Evolutionary conservation across 129 eudicot genomes (phyloP).

Genomic region (Lactuca saligna): DNA sequence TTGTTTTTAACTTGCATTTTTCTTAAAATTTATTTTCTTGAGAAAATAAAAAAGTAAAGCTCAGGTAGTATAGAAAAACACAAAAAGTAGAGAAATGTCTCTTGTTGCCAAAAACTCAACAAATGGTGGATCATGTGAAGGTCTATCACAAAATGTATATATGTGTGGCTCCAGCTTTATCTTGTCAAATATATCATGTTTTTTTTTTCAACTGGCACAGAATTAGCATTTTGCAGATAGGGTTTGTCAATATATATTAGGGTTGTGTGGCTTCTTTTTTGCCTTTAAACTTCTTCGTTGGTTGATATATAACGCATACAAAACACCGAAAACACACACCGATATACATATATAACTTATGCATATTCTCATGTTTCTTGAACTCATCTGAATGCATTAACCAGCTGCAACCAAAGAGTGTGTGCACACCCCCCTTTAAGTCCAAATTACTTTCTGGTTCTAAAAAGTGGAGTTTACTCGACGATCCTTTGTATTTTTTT

Average conservation of each 20-base stretch:
- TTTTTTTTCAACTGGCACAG: conserved; percentile 33
- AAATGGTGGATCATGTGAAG: conserved; percentile 40
- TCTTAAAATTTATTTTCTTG: background rate
- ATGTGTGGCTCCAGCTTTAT: conserved; percentile 40
- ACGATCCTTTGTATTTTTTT: conserved; percentile 17
- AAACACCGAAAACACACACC: conserved; percentile 7
- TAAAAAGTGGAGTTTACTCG: conserved; percentile 11
- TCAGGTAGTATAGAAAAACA: conserved; percentile 13
- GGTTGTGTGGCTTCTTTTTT: conserved; percentile 48
- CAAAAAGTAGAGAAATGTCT: conserved; percentile 25
- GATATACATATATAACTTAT: conserved; percentile 20
- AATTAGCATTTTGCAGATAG: conserved; percentile 36
- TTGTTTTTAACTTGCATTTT: no score
- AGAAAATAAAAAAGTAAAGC: background rate
- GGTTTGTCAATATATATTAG: conserved; percentile 42
- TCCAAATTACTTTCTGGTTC: conserved; percentile 23
- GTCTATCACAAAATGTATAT: conserved; percentile 35
- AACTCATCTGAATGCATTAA: conserved; percentile 56
- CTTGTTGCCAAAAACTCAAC: conserved; percentile 8
- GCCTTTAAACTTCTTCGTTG: conserved; percentile 45
- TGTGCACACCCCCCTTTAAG: conserved; percentile 27
- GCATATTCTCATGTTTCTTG: conserved; percentile 37
- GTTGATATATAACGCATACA: conserved; percentile 29
- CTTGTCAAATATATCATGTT: conserved; percentile 29
- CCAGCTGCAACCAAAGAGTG: conserved; percentile 33